Evolutionary conservation across 345 rosid genomes (phyloP).

Genomic region (Syzygium aromaticum): DNA sequence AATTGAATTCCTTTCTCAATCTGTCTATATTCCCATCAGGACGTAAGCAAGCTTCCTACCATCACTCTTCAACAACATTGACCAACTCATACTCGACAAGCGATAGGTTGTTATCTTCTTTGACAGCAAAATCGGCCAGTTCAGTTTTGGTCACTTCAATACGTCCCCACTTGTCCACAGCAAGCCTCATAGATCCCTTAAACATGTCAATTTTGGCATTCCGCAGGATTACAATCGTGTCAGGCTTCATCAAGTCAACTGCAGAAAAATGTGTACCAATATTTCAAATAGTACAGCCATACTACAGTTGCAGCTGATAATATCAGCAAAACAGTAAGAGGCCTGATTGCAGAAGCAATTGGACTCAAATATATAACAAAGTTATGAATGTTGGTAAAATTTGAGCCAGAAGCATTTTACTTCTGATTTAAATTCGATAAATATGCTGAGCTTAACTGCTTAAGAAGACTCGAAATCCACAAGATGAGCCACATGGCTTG

Average conservation of each 20-base stretch:
- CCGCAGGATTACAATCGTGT: slow-evolving; percentile 1
- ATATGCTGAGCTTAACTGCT: not conserved
- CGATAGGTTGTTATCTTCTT: slow-evolving; percentile 7
- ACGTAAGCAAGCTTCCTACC: not conserved
- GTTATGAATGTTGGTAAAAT: not conserved
- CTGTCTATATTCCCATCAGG: not conserved
- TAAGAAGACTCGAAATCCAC: not conserved
- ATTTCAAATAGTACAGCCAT: not conserved
- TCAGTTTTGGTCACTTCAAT: slow-evolving; percentile 2
- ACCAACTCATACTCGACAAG: slow-evolving; percentile 10
- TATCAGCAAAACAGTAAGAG: not conserved
- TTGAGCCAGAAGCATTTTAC: not conserved
- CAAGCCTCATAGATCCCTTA: slow-evolving; percentile 12
- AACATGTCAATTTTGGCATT: slow-evolving; percentile 11
- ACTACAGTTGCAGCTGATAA: not conserved
- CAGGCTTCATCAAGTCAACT: slow-evolving; percentile 9
- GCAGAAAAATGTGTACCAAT: not conserved
- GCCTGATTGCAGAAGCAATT: not conserved
- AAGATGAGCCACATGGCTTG: not conserved
- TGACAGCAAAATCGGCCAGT: not conserved
- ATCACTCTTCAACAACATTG: slow-evolving; percentile 9
- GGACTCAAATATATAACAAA: not conserved
- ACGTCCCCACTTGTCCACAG: slow-evolving; percentile 11
- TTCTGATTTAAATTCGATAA: not conserved
- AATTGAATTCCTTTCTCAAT: not conserved